Evolutionary conservation across 2,329 filamentous ascomycete genomes (phyloP).

Genomic region (Aspergillus sp.): DNA sequence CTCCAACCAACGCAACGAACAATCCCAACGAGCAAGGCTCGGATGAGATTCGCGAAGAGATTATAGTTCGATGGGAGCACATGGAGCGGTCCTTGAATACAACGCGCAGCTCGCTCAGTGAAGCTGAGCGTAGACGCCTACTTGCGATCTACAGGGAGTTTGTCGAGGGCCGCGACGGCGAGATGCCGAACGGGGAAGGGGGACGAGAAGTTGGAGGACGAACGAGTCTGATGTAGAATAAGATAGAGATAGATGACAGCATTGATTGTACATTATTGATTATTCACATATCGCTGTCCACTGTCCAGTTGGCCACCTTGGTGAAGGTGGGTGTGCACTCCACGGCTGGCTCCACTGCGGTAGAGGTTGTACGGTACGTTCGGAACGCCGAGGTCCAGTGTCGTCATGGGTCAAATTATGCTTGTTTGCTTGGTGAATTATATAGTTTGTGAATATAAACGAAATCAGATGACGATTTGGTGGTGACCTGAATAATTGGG

Average conservation of each 20-base stretch:
- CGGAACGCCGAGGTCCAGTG: too few species aligned
- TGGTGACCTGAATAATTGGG: too few species aligned
- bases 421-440: too few species aligned
- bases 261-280: slow-evolving; percentile 7
- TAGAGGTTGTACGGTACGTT: too few species aligned
- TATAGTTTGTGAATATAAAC: too few species aligned
- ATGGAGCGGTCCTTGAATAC: slow-evolving; percentile 72
- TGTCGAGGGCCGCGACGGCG: slow-evolving; percentile 85
- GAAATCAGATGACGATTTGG: too few species aligned
- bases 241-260: background rate
- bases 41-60: slow-evolving; percentile 59
- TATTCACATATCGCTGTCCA: background rate
- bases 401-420: too few species aligned
- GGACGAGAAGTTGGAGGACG: slow-evolving; percentile 89
- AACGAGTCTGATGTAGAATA: slow-evolving; percentile 79
- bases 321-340: background rate
- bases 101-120: slow-evolving; percentile 80
- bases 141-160: slow-evolving; percentile 88
- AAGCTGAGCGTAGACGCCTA: slow-evolving; percentile 71
- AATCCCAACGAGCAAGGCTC: slow-evolving; percentile 24
- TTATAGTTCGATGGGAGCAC: slow-evolving; percentile 82
- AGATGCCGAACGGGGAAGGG: slow-evolving; percentile 91
- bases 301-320: background rate
- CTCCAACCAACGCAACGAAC: slow-evolving; percentile 24
- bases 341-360: too few species aligned